Evolutionary conservation across 495 filamentous ascomycete species (phyloP).

Genomic region (Hyaloscypha variabilis): DNA sequence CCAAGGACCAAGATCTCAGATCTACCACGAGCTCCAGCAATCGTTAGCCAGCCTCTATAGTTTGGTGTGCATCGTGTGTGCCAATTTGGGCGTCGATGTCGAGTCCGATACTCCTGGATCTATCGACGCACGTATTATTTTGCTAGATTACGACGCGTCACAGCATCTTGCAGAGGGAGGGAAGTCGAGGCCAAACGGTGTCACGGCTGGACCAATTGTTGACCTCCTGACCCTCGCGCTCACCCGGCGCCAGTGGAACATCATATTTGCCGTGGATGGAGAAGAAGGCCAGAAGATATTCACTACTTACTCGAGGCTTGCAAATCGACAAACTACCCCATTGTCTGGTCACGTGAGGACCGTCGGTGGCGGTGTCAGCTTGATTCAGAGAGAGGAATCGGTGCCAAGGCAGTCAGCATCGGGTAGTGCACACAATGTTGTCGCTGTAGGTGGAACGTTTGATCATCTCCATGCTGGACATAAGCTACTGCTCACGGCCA

Average conservation of each 20-base stretch:
- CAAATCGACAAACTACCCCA: conserved; percentile 46
- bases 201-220: conserved; percentile 58
- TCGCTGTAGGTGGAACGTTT: conserved; percentile 93
- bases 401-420: conserved; percentile 26
- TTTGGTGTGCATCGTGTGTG: conserved; percentile 68
- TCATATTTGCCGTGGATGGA: conserved; percentile 61
- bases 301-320: conserved; percentile 43
- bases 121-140: conserved; percentile 75
- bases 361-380: conserved; percentile 50
- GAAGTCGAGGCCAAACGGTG: conserved; percentile 25
- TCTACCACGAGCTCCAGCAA: conserved; percentile 65
- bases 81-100: conserved; percentile 54
- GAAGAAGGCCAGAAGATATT: conserved; percentile 39
- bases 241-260: conserved; percentile 67
- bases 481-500: conserved; percentile 88
- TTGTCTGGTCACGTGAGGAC: conserved; percentile 45
- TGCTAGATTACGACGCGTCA: conserved; percentile 52
- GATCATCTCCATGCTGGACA: conserved; percentile 97
- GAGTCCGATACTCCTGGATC: conserved; percentile 69
- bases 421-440: conserved; percentile 37
- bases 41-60: conserved; percentile 79
- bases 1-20: conserved; percentile 49
- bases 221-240: conserved; percentile 66
- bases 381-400: conserved; percentile 32
- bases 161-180: neutral